phyloP scores from a whole-genome alignment of 2,329 filamentous ascomycete species.

The Hansfordia pulvinata region DNA sequence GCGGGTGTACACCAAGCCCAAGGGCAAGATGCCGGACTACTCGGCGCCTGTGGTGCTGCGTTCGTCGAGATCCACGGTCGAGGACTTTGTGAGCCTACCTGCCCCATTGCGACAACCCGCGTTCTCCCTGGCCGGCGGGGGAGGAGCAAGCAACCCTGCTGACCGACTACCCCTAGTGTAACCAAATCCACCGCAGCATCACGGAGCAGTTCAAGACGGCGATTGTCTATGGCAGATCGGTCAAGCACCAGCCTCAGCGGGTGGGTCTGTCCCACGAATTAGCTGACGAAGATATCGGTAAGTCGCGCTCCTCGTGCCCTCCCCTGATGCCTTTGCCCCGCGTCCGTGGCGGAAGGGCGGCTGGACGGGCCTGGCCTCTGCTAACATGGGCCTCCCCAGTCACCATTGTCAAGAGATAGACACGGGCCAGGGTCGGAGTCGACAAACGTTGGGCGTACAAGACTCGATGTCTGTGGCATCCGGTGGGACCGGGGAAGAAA shows the following conservation, averaged over 20 bases:
- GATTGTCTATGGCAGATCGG: conserved; percentile 92
- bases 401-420: conserved; percentile 60
- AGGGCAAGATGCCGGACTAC: conserved; percentile 90
- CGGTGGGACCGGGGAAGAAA: too few relatives aligned
- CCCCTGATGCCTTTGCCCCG: not conserved
- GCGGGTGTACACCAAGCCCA: conserved; percentile 95
- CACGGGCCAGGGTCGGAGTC: too few relatives aligned
- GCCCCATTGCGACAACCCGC: too few relatives aligned
- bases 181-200: conserved; percentile 92
- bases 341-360: not conserved
- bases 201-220: conserved; percentile 91
- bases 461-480: too few relatives aligned
- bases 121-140: too few relatives aligned
- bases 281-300: conserved; percentile 93
- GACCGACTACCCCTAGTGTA: conserved; percentile 53
- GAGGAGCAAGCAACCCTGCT: conserved; percentile 17
- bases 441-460: too few relatives aligned
- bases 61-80: conserved; percentile 71
- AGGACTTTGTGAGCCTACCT: conserved; percentile 98
- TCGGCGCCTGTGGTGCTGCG: conserved; percentile 79
- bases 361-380: too few relatives aligned
- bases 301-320: too few relatives aligned
- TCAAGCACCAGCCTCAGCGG: conserved; percentile 96
- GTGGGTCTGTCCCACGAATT: conserved; percentile 86
- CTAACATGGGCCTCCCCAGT: conserved; percentile 26